These are phyloP conservation scores for Graphium sp. DNA, from an alignment of 2,329 filamentous ascomycete genomes.

Conservation along the genomic window DNA sequence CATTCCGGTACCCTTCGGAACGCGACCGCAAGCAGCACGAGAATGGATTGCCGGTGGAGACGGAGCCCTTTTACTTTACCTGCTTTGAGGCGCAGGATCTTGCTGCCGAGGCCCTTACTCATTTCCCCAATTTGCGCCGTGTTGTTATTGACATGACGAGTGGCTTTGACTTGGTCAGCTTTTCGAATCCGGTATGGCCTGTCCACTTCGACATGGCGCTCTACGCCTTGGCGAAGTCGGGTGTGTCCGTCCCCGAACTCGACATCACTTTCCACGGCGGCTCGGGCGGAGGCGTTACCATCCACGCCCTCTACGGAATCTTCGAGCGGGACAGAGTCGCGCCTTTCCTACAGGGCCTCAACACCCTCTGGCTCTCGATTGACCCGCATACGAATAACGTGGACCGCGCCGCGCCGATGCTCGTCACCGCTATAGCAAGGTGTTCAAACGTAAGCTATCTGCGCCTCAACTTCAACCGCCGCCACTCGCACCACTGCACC, in stretches of 20 bases:
- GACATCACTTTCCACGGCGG: background rate
- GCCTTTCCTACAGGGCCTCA: background rate
- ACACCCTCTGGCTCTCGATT: constrained; percentile 1
- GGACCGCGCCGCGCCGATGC: background rate
- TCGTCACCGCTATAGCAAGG: too few species aligned
- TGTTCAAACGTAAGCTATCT: constrained; percentile 1
- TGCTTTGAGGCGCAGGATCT: too few species aligned
- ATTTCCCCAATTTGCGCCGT: constrained; percentile 1
- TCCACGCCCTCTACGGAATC: background rate
- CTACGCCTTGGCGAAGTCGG: background rate
- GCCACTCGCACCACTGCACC: background rate
- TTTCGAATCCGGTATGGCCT: too few species aligned
- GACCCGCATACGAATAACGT: background rate
- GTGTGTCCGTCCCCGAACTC: background rate
- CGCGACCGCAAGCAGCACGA: too few species aligned
- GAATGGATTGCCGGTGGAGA: too few species aligned
- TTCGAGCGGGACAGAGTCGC: background rate
- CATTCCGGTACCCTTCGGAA: background rate
- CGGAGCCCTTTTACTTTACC: background rate
- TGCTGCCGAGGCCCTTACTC: constrained; percentile 1
- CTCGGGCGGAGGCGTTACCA: constrained; percentile 1
- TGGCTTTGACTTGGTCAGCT: background rate
- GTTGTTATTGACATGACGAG: too few species aligned
- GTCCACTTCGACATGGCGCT: background rate
- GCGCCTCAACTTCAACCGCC: constrained; percentile 3